phyloP scores from a whole-genome alignment of 441 rosid genomes.

The Pelargonium australe region DNA sequence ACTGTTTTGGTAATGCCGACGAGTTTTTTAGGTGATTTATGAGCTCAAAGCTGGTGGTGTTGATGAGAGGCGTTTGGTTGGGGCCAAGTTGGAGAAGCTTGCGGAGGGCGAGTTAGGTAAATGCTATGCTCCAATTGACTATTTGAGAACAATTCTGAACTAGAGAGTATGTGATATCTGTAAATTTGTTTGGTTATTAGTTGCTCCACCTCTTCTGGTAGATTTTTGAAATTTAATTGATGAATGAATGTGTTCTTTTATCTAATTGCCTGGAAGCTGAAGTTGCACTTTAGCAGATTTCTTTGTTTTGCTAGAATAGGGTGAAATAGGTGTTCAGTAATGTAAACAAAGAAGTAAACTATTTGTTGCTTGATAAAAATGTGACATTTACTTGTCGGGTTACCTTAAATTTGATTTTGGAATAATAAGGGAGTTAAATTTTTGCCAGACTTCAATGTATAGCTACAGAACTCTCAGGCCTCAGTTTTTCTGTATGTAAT shows the following conservation, averaged over 20 bases:
- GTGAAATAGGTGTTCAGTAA: background rate
- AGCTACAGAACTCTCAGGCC: background rate
- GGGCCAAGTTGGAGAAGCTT: constrained; percentile 94
- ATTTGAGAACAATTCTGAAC: background rate
- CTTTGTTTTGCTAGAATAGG: too few species aligned
- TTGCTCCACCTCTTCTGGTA: background rate
- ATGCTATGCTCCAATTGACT: background rate
- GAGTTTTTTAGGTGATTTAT: constrained; percentile 49
- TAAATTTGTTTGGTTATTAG: background rate
- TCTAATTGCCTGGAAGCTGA: background rate
- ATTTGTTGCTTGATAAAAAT: background rate
- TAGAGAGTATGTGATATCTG: background rate
- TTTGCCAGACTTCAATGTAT: background rate
- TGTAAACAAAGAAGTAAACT: background rate
- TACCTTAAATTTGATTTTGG: background rate
- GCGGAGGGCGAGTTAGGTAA: constrained; percentile 93
- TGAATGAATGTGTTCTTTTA: constrained; percentile 2
- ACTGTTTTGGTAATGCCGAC: background rate
- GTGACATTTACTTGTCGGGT: background rate
- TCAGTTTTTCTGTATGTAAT: too few species aligned
- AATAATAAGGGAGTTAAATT: background rate
- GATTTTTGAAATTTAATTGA: background rate
- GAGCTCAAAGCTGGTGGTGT: constrained; percentile 96
- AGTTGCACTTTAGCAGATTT: background rate
- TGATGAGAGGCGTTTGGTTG: constrained; percentile 92